Conservation (phyloP, 78 protist species). For the Corallochytrium limacisporum region DNA sequence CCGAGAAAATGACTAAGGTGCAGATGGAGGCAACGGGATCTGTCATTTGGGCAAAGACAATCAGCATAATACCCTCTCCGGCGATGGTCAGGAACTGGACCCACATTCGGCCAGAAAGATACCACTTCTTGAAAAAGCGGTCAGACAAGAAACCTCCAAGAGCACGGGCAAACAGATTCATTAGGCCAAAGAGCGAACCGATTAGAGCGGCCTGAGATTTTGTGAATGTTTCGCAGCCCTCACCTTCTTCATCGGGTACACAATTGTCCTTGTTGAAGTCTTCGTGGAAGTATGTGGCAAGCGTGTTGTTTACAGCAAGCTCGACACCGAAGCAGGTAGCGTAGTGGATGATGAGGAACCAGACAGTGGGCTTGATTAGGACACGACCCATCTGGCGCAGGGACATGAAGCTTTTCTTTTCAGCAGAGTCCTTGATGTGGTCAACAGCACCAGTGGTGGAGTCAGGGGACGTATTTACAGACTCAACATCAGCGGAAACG, state of each 20-base stretch:
- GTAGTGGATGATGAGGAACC: not conserved
- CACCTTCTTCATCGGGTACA: not conserved
- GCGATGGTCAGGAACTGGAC: not conserved
- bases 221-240: not conserved
- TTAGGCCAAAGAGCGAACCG: not conserved
- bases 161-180: slow-evolving; percentile 8
- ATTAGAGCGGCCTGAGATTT: not conserved
- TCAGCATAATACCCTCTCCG: not conserved
- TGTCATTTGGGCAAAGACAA: not conserved
- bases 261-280: not conserved
- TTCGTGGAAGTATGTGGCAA: not conserved
- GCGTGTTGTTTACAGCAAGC: not conserved
- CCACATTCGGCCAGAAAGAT: not conserved
- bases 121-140: not conserved
- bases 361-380: not conserved
- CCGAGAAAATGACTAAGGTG: not conserved
- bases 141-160: not conserved
- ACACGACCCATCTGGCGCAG: not conserved
- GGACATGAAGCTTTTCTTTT: too few relatives aligned
- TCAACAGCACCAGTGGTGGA: not conserved
- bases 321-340: not conserved
- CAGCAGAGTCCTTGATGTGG: not conserved
- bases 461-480: not conserved
- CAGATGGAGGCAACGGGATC: not conserved
- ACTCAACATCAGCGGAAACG: too few relatives aligned